Evolutionary conservation across 805 yeast species (phyloP).

Genomic region (Candida broadrunensis): DNA sequence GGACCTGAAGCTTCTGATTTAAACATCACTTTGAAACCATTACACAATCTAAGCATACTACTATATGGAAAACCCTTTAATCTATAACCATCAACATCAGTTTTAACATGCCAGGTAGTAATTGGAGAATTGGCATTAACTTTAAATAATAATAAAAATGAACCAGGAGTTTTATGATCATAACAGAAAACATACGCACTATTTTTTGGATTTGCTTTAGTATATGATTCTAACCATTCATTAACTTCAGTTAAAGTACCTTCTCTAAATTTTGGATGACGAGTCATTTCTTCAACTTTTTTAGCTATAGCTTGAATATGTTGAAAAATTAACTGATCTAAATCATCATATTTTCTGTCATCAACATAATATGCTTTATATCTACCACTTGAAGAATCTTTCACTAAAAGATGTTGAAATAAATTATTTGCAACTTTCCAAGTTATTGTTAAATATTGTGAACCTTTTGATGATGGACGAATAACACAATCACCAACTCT

Average conservation of each 20-base stretch:
- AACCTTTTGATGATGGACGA: constrained; percentile 90
- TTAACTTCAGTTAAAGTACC: constrained; percentile 79
- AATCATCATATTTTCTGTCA: constrained; percentile 68
- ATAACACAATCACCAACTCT: constrained; percentile 90
- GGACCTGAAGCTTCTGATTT: constrained; percentile 29
- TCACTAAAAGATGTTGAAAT: constrained; percentile 87
- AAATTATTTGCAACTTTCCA: constrained; percentile 93
- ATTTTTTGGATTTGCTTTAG: constrained; percentile 86
- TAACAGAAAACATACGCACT: constrained; percentile 88
- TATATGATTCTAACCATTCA: constrained; percentile 83
- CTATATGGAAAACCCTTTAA: constrained; percentile 80
- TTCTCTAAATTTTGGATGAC: constrained; percentile 82
- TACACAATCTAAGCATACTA: constrained; percentile 83
- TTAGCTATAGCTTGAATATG: constrained; percentile 82
- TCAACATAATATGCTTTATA: constrained; percentile 66
- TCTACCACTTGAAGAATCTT: constrained; percentile 67
- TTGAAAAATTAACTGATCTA: constrained; percentile 88
- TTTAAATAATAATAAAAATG: constrained; percentile 84
- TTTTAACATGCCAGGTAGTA: constrained; percentile 85
- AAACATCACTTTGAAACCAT: constrained; percentile 82
- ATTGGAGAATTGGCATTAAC: constrained; percentile 66
- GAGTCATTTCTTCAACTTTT: constrained; percentile 78
- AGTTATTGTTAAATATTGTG: constrained; percentile 84
- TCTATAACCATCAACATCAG: constrained; percentile 83
- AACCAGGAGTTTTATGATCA: constrained; percentile 92